Conservation (phyloP, 148 eudicot genomes). For the Drosera capensis region DNA sequence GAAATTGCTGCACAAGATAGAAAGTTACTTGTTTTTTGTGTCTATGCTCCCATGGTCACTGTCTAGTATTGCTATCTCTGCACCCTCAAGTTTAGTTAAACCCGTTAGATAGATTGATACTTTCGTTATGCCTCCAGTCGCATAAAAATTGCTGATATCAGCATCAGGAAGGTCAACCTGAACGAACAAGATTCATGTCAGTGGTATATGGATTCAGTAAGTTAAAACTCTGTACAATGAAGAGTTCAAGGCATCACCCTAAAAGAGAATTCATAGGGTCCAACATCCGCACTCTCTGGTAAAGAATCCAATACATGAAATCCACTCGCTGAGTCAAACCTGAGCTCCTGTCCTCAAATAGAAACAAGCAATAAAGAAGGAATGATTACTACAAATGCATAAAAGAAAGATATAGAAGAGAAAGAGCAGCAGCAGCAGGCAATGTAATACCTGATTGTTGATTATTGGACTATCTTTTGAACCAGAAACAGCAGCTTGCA, state of each 20-base stretch:
- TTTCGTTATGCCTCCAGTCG: conserved; percentile 54
- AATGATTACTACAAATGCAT: conserved; percentile 2
- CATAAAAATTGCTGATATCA: conserved; percentile 40
- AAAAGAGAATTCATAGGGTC: conserved; percentile 59
- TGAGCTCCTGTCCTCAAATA: conserved; percentile 45
- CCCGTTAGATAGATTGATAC: conserved; percentile 53
- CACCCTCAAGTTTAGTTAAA: conserved; percentile 37
- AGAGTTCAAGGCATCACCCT: too few relatives aligned
- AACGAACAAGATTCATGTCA: conserved; percentile 1
- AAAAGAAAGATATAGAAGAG: conserved; percentile 2
- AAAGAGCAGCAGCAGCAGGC: neutral
- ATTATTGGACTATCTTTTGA: conserved; percentile 59
- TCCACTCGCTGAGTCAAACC: conserved; percentile 40
- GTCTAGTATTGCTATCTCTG: conserved; percentile 68
- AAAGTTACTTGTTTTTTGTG: conserved; percentile 42
- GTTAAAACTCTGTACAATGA: too few relatives aligned
- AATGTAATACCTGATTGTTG: conserved; percentile 49
- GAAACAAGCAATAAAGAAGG: conserved; percentile 3
- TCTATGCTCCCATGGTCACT: conserved; percentile 58
- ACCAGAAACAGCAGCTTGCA: conserved; percentile 47
- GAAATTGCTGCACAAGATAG: conserved; percentile 1
- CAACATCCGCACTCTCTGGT: conserved; percentile 57
- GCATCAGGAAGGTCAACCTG: conserved; percentile 64
- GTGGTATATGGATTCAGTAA: neutral
- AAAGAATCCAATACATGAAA: conserved; percentile 58